These are phyloP conservation scores for Rutstroemia sydowiana DNA, from an alignment of 2,329 filamentous ascomycete species.

Conservation along the genomic window DNA sequence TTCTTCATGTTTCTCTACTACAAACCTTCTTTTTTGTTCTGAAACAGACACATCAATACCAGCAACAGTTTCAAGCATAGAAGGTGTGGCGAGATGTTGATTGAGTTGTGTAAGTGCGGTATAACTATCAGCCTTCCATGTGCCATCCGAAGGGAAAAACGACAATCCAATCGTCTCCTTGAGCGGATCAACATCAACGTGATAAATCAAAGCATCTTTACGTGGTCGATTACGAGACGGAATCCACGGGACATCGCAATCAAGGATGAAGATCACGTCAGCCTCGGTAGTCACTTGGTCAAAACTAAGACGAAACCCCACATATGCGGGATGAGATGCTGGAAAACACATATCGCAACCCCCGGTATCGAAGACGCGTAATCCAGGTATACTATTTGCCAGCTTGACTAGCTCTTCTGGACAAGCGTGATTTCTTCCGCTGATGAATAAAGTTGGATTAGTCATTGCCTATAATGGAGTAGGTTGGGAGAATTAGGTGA, in stretches of 20 bases:
- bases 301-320: constrained; percentile 65
- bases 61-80: constrained; percentile 32
- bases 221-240: constrained; percentile 47
- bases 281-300: constrained; percentile 65
- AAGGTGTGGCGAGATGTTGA: constrained; percentile 42
- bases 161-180: constrained; percentile 67
- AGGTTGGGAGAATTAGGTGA: too few relatives aligned
- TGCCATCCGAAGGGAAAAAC: constrained; percentile 56
- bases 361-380: constrained; percentile 64
- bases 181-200: constrained; percentile 55
- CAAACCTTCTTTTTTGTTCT: too few relatives aligned
- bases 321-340: constrained; percentile 54
- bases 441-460: too few relatives aligned
- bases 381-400: constrained; percentile 55
- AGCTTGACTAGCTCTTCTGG: constrained; percentile 56
- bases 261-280: constrained; percentile 73
- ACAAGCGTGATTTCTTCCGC: constrained; percentile 59
- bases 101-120: constrained; percentile 61
- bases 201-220: constrained; percentile 45
- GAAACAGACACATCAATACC: too few relatives aligned
- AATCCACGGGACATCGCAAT: constrained; percentile 89
- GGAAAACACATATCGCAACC: constrained; percentile 75
- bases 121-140: constrained; percentile 57
- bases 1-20: constrained; percentile 13
- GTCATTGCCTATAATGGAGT: too few relatives aligned